Evolutionary conservation across 2,329 filamentous ascomycete genomes (phyloP).

Genomic region (Aphanoascus verrucosus): DNA sequence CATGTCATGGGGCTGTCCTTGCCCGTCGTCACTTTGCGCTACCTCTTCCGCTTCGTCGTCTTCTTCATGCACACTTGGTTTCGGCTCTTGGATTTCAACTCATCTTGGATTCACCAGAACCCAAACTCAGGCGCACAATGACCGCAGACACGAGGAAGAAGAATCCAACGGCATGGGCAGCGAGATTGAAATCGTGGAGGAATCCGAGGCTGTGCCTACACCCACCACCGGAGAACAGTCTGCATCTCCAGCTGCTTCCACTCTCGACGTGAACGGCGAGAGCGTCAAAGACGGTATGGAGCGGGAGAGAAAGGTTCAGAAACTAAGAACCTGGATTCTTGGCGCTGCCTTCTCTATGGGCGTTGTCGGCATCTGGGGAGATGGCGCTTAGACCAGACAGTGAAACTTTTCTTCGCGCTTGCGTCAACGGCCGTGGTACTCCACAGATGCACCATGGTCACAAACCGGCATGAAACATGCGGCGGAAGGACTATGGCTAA

Average conservation of each 20-base stretch:
- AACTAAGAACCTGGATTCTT: conserved; percentile 30
- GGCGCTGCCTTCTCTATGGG: conserved; percentile 37
- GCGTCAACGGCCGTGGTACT: background rate
- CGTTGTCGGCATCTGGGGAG: conserved; percentile 41
- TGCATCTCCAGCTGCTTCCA: background rate
- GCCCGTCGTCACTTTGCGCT: conserved; percentile 4
- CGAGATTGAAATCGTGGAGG: conserved; percentile 17
- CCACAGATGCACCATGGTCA: background rate
- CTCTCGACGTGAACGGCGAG: conserved; percentile 36
- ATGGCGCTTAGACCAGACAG: conserved; percentile 23
- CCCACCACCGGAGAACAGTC: conserved; percentile 8
- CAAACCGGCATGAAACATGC: background rate
- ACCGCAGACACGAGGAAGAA: conserved; percentile 19
- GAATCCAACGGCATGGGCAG: conserved; percentile 14
- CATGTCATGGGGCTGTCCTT: conserved; percentile 5
- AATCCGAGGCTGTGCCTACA: conserved; percentile 14
- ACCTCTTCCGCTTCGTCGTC: background rate
- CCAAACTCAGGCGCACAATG: background rate
- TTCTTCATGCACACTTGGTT: background rate
- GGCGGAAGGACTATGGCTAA: background rate
- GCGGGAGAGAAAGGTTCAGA: conserved; percentile 32
- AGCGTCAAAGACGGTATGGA: conserved; percentile 36
- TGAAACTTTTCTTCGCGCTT: background rate
- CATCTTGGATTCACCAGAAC: conserved; percentile 3
- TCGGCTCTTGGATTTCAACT: conserved; percentile 5